Conservation (phyloP, 1,139 yeast genomes). For the Meyerozyma carpophila region DNA sequence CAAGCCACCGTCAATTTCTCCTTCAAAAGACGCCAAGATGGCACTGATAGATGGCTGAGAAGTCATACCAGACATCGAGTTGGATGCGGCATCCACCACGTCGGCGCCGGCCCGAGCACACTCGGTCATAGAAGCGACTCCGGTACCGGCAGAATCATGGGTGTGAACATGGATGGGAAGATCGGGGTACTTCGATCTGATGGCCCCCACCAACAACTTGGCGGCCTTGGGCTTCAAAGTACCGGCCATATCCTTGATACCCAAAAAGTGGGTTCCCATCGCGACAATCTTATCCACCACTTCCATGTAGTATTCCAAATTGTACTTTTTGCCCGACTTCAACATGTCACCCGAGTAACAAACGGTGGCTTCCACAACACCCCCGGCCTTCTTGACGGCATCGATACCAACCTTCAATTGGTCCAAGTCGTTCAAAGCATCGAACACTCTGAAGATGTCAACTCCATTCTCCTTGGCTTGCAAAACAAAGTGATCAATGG, state of each 20-base stretch:
- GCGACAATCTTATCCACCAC: constrained; percentile 80
- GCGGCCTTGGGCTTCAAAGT: constrained; percentile 96
- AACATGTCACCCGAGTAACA: constrained; percentile 99
- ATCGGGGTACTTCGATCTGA: constrained; percentile 84
- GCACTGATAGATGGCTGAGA: constrained; percentile 97
- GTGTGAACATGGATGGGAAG: constrained; percentile 98
- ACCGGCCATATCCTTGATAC: constrained; percentile 99
- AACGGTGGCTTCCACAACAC: constrained; percentile 96
- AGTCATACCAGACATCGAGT: constrained; percentile 97
- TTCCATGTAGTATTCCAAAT: constrained; percentile 78
- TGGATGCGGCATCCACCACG: constrained; percentile 94
- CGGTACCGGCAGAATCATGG: constrained; percentile 99
- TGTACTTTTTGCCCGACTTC: constrained; percentile 90
- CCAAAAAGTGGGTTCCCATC: constrained; percentile 95
- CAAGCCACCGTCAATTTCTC: constrained; percentile 74
- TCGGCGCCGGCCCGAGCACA: constrained; percentile 97
- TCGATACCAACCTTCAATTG: constrained; percentile 96
- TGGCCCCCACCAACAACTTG: constrained; percentile 64
- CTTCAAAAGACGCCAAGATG: constrained; percentile 85
- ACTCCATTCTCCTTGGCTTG: constrained; percentile 96
- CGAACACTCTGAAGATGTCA: constrained; percentile 96
- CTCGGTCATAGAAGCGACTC: constrained; percentile 94
- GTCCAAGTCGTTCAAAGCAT: constrained; percentile 92
- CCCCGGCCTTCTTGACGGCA: constrained; percentile 97
- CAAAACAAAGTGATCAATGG: constrained; percentile 91